A percentile compares a stretch with the other conserved stretches of the same genome.
Conservation (phyloP, 257 asterid genomes). For the Solanum sitiens region DNA sequence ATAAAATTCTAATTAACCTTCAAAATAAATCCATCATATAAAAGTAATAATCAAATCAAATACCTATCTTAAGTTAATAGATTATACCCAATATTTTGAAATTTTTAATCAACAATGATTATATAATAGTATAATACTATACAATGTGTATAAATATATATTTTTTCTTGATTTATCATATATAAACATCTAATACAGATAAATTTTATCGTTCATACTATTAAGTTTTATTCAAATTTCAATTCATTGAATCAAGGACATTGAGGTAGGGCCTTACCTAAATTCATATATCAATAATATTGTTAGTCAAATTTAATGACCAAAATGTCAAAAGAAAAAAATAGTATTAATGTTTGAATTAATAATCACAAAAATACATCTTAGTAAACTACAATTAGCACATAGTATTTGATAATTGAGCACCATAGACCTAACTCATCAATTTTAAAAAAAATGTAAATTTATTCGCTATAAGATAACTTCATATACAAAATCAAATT, state of each 20-base stretch:
- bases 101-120: too few species aligned
- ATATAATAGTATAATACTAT: too few species aligned
- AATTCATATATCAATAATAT: neutral
- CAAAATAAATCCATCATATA: neutral
- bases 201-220: neutral
- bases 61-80: too few species aligned
- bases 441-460: too few species aligned
- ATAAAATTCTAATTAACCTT: neutral
- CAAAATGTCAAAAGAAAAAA: neutral
- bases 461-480: neutral
- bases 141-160: too few species aligned
- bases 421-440: neutral
- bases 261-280: neutral
- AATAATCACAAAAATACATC: neutral
- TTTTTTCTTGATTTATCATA: too few species aligned
- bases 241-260: neutral
- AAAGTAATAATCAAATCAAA: neutral
- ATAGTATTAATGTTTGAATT: neutral
- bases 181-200: neutral
- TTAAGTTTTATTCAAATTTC: neutral
- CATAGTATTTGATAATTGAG: neutral
- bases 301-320: neutral
- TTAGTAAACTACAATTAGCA: neutral
- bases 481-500: neutral
- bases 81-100: too few species aligned